These are phyloP conservation scores for Beauveria pseudobassiana DNA, from an alignment of 2,329 filamentous ascomycete species.

Conservation along the genomic window DNA sequence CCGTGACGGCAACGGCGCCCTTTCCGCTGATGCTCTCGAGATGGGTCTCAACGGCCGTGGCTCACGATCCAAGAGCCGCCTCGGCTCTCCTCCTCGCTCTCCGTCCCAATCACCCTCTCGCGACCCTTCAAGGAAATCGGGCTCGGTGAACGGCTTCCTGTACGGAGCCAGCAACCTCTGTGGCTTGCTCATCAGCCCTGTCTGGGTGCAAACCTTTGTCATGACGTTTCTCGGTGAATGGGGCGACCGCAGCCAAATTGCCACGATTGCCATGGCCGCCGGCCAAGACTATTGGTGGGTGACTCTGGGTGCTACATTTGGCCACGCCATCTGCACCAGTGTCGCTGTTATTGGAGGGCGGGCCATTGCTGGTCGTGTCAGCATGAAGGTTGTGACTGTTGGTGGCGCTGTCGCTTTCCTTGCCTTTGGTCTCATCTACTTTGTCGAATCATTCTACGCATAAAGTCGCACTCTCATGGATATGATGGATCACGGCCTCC, in stretches of 20 bases:
- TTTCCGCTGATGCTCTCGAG: conserved; percentile 72
- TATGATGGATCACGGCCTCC: not conserved
- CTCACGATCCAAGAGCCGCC: conserved; percentile 64
- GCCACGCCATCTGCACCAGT: conserved; percentile 84
- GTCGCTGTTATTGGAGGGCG: conserved; percentile 86
- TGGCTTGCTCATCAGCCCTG: conserved; percentile 81
- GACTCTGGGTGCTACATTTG: conserved; percentile 76
- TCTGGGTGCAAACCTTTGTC: conserved; percentile 97
- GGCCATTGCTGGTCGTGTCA: conserved; percentile 88
- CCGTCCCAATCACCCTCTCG: conserved; percentile 69
- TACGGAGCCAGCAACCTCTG: conserved; percentile 77
- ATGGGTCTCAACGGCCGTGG: conserved; percentile 66
- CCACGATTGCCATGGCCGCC: conserved; percentile 97
- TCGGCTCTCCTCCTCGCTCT: conserved; percentile 74
- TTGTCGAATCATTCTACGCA: conserved; percentile 67
- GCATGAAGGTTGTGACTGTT: conserved; percentile 89
- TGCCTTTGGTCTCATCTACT: conserved; percentile 84
- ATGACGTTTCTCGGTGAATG: conserved; percentile 99
- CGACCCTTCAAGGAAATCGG: conserved; percentile 41
- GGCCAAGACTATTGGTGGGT: conserved; percentile 99
- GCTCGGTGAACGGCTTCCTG: conserved; percentile 33
- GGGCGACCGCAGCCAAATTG: conserved; percentile 96
- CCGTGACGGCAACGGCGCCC: conserved; percentile 53
- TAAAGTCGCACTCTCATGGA: conserved; percentile 19
- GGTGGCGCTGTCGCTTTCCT: conserved; percentile 88